Evolutionary conservation across 257 asterid genomes (phyloP), one percentile per base, ranked within the genome.

Genomic region (Mentha longifolia): DNA sequence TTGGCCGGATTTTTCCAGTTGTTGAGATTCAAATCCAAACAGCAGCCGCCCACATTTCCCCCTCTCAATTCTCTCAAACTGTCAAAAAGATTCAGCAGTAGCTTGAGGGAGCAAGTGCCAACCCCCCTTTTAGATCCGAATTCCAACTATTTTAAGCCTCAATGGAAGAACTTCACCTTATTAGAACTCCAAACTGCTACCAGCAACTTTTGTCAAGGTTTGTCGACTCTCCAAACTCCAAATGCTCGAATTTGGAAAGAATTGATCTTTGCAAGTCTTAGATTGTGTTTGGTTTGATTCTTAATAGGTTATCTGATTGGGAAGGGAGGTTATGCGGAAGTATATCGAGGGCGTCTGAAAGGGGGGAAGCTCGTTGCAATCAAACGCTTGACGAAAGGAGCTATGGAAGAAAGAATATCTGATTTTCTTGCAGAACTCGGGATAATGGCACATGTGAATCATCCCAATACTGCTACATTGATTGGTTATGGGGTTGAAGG

Each of bases 271-370:
- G 25, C 7, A 15, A 19, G 63, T 7, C 3, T 31, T 19, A 20
- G 35, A 15, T 70, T 33, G 33, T 71, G 33, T 64, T 41, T 46
- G 37, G 0, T 16, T 17, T 41, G 59, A 57, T 35, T 31, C 85
- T 54, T 55, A 67, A 16, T 56, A 94, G 97, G 85, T 25, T 80
- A 81, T 77, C 73, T 88, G 86, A 87, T 92, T 9, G 99, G 99
- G 61, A 92, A 92, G 73, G 99, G 99, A 0, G 98, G 98, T 46
- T 92, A 88, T 67, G 96, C 99, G 19, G 98, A 95, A 80, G 99
- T 95, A 28, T 89, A 85, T 73, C 84, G 85, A 80, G 99, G 97
- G 22, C 82, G 87, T 56, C 67, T 95, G 79, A 78, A 78, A 49
- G 82, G 80, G 39, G 95, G 96, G 17, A 92, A 84, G 67, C 91